Base-by-base conservation (phyloP, 2,329 filamentous ascomycete genomes). In the Geosmithia flava region DNA sequence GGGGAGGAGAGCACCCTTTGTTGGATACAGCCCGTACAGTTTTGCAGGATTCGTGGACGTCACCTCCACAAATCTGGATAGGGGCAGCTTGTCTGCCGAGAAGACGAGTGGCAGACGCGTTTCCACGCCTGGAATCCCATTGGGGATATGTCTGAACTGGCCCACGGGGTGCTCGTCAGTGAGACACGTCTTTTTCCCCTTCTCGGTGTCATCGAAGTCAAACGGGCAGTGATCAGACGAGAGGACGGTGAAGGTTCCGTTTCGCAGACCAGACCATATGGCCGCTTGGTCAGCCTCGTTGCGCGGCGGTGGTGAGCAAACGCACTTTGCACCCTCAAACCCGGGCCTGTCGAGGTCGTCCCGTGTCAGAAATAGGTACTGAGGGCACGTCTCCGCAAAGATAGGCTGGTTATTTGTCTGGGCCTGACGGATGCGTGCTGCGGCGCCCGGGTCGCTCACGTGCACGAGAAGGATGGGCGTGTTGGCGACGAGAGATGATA, bases 91-190 rank as follows among this genome's bases (percentile, higher is more conserved):
- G 4, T 57, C 53, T 3, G 63, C 62, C 23, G 61, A 57, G 30
- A 77, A 61, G 0, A 67, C 64, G 3, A 79, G 59, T 0, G 74
- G 61, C 19, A 80, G 59, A 2, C 75, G 60, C 2, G 77, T 80
- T 60, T 81, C 77, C 23, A 81, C 66, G 1, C 76, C 77, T 0
- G 76, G 74, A 44, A 72, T 63, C 5, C 76, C 77, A 53, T 80
- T 80, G 7, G 77, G 76, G 41, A 80, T 76, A 49, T 76, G 70
- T 44, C 70, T 69, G 59, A 81, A 81, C 44, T 67, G 65, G 39
- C 61, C 60, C 7, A 64, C 51, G 1, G 72, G 71, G 45, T 63
- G 66, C 17, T 69, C 67, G 1, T 59, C 57, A 33, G 52, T 68
- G 13, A 64, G 53, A 1, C 66, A 68, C 1, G 66, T 66, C 58